Evolutionary conservation across 2,329 filamentous ascomycete genomes (phyloP).

Genomic region (Alternaria gaisen): DNA sequence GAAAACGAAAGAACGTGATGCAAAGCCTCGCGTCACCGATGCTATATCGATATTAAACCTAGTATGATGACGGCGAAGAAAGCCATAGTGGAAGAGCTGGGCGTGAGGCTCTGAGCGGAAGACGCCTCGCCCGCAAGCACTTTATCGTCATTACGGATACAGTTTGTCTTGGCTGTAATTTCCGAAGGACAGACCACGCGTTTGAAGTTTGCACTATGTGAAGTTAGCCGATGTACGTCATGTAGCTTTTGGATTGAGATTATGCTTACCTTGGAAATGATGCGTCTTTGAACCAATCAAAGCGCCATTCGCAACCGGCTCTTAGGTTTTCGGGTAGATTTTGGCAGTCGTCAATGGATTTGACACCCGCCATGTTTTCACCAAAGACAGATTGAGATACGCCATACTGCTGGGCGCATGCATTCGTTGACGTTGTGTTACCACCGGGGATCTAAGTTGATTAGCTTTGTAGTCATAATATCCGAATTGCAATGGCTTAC

Average conservation of each 20-base stretch:
- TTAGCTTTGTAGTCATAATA: slow-evolving; percentile 17
- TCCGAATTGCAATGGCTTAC: slow-evolving; percentile 27
- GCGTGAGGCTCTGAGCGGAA: slow-evolving; percentile 25
- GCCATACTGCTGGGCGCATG: slow-evolving; percentile 45
- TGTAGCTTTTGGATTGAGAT: slow-evolving; percentile 9
- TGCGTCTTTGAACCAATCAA: slow-evolving; percentile 49
- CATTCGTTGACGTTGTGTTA: slow-evolving; percentile 47
- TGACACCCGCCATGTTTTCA: slow-evolving; percentile 37
- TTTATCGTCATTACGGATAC: slow-evolving; percentile 45
- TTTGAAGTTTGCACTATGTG: slow-evolving; percentile 48
- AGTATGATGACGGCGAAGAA: slow-evolving; percentile 30
- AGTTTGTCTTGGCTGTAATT: slow-evolving; percentile 46
- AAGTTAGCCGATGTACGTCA: slow-evolving; percentile 27
- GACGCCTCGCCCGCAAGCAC: slow-evolving; percentile 27
- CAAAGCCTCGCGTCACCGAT: slow-evolving; percentile 28
- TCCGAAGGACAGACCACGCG: slow-evolving; percentile 47
- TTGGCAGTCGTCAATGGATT: slow-evolving; percentile 42
- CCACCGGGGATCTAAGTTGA: slow-evolving; percentile 45
- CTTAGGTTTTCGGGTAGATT: slow-evolving; percentile 43
- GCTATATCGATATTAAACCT: slow-evolving; percentile 38
- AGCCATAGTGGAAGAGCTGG: slow-evolving; percentile 21
- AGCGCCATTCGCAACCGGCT: slow-evolving; percentile 45
- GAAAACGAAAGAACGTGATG: slow-evolving; percentile 23
- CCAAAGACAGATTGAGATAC: slow-evolving; percentile 48
- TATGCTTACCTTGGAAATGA: slow-evolving; percentile 42